Evolutionary conservation across 371 early-diverging fungal species (phyloP).

Genomic region (Zychaea mexicana): DNA sequence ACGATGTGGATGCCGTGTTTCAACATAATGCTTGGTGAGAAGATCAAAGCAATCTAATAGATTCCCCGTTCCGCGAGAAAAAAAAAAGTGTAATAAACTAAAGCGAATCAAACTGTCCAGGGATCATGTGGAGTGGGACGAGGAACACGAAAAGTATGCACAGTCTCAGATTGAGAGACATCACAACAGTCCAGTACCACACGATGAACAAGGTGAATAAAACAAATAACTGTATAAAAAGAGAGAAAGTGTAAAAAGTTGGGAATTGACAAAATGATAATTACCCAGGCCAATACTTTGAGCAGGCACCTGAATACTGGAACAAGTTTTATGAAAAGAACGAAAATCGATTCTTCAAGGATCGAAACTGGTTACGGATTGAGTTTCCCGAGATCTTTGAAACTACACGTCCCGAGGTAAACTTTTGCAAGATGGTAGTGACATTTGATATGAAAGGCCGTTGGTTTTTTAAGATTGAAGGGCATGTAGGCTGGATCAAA

Average conservation of each 20-base stretch:
- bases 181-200: conserved; percentile 44
- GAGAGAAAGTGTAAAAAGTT: background rate
- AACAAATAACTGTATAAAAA: background rate
- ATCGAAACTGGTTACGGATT: conserved; percentile 90
- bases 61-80: background rate
- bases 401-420: conserved; percentile 35
- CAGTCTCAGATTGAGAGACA: conserved; percentile 41
- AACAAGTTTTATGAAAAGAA: conserved; percentile 91
- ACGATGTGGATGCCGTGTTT: conserved; percentile 66
- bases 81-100: background rate
- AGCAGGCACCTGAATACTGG: conserved; percentile 49
- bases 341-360: conserved; percentile 93
- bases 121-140: conserved; percentile 85
- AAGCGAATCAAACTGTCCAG: conserved; percentile 26
- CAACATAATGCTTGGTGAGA: conserved; percentile 80
- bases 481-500: conserved; percentile 48
- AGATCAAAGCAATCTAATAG: background rate
- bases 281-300: conserved; percentile 42
- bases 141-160: conserved; percentile 67
- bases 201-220: conserved; percentile 44
- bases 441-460: no score
- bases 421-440: no score
- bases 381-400: conserved; percentile 87
- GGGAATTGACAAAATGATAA: background rate
- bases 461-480: no score